Evolutionary conservation across 257 asterid genomes (phyloP).

Genomic region (Asclepias syriaca): DNA sequence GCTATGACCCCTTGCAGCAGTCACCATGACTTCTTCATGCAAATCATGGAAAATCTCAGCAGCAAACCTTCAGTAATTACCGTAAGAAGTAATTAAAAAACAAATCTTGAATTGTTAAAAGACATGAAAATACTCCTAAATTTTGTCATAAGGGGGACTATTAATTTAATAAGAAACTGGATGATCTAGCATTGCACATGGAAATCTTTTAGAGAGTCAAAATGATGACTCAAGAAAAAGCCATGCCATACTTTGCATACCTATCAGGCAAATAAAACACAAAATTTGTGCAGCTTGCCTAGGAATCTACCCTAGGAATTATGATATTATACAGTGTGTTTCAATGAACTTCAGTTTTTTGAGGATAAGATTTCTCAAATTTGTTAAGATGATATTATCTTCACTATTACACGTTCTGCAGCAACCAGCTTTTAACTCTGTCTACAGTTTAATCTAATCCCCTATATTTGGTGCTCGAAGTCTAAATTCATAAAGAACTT

Average conservation of each 20-base stretch:
- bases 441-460: background rate
- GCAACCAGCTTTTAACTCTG: background rate
- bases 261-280: background rate
- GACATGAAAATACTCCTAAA: background rate
- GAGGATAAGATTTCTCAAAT: background rate
- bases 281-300: background rate
- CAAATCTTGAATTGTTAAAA: background rate
- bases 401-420: background rate
- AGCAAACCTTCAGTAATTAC: conserved; percentile 77
- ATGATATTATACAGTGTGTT: background rate
- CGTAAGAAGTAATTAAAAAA: conserved; percentile 25
- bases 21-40: conserved; percentile 85
- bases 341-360: background rate
- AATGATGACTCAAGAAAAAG: background rate
- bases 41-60: conserved; percentile 87
- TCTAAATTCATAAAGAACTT: background rate
- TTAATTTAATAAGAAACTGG: background rate
- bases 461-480: background rate
- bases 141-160: conserved; percentile 1
- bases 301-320: background rate
- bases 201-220: background rate
- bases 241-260: background rate
- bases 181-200: background rate
- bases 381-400: background rate
- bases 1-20: conserved; percentile 89